These are phyloP conservation scores for Fraxinus platypoda DNA, from an alignment of 305 asterid genomes.

Conservation along the genomic window DNA sequence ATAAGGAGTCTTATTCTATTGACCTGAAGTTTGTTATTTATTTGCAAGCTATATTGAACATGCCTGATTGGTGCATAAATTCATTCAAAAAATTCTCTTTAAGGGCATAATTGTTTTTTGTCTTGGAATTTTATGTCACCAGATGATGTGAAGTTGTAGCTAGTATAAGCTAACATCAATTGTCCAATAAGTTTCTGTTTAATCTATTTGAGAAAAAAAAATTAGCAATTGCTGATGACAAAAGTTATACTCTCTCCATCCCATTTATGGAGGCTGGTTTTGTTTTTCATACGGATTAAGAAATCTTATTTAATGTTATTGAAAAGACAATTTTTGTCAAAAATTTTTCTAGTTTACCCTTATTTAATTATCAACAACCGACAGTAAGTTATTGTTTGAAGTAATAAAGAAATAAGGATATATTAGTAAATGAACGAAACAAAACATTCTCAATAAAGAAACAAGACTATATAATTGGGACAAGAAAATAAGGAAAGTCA, in stretches of 20 bases:
- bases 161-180: neutral
- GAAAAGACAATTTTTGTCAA: no score
- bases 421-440: no score
- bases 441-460: no score
- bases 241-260: neutral
- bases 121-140: neutral
- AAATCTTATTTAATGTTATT: no score
- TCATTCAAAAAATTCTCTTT: neutral
- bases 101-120: neutral
- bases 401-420: no score
- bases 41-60: conserved; percentile 7
- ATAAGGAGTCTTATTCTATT: neutral
- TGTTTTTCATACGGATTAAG: no score
- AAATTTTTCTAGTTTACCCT: no score
- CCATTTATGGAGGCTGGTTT: no score
- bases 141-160: neutral
- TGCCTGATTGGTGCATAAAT: conserved; percentile 8
- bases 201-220: neutral
- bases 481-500: no score
- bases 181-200: neutral
- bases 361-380: no score
- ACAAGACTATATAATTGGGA: no score
- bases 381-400: no score
- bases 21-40: conserved; percentile 8
- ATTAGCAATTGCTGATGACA: neutral